Base-by-base conservation (phyloP, 805 yeast genomes). In the Saccharomycodes ludwigii region DNA sequence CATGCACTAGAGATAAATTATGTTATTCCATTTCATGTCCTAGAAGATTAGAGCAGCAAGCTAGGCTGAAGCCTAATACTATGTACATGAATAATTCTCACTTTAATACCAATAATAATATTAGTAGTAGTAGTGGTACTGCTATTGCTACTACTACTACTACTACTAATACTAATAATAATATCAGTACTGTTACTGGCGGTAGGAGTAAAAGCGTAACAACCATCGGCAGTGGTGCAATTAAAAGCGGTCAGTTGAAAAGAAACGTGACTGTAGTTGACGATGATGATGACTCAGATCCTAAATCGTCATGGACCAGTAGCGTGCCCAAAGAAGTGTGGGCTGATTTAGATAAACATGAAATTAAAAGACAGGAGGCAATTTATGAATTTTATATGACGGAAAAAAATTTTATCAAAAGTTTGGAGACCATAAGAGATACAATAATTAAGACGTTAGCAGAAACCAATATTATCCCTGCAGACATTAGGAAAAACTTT, bases 21-120 rank as follows among this genome's bases (percentile, higher is more conserved):
- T 91, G 98, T 57, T 91, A 91, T 56, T 81, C 94, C 26, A 86
- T 91, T 43, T 93, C 95, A 9, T 91, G 98, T 58, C 98, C 98
- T 11, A 70, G 95, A 43, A 69, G 97, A 40, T 62, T 91, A 30
- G 97, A 88, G 56, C 97, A 91, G 55, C 97, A 88, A 50, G 94
- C 95, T 4, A 66, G 97, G 37, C 66, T 83, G 31, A 82, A 82
- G 51, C 83, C 91, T 3, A 79, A 80, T 46, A 7, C 28, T 10
- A 20, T 25, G 8, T n/a, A n/a, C n/a, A n/a, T n/a, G n/a, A n/a
- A n/a, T n/a, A n/a, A n/a, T n/a, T n/a, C n/a, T n/a, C n/a, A n/a
- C n/a, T n/a, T n/a, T n/a, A 26, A n/a, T 8, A 28, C 19, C n/a
- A 14, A 6, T 5, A 28, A 15, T 7, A 20, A 17, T 4, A 23